Base-by-base conservation (phyloP, 805 yeast species). In the Lachancea cidri region DNA sequence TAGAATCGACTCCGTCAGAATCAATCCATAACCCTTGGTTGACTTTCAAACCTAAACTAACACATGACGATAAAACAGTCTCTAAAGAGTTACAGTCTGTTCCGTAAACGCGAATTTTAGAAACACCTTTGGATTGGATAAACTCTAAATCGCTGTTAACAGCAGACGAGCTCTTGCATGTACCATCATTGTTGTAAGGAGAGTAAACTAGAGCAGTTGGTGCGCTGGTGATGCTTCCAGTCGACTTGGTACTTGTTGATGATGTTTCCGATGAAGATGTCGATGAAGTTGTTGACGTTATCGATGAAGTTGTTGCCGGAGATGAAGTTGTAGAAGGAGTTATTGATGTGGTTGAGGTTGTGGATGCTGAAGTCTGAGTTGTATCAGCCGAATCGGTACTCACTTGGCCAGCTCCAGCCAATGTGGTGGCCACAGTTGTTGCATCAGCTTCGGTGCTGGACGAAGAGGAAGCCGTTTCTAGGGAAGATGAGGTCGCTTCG, bases 11-110 rank as follows among this genome's bases (percentile, higher is more conserved):
- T 52, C 95, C 95, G 19, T 61, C 68, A 15, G 65, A 45, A 35
- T 72, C 60, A 48, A 89, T 79, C 89, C 93, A 89, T 64, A 89
- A 74, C 36, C 97, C 96, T 70, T 86, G 96, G 62, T 85, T 83
- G 44, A 88, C 77, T 29, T 67, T 76, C 38, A 89, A 60, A 3
- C 95, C 95, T 39, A 83, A 64, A 11, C 60, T 38, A 17, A 56
- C 54, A 50, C 83, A 75, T 30, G 71, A 72, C 36, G 93, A 86
- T 52, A 78, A 71, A 29, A 87, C 78, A 2, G 83, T 78, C 22
- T 72, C 56, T 36, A 85, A 64, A 18, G 83, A 76, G 59, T 76
- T 71, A 68, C 97, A 89, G 63, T 89, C 97, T 44, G 86, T 83
- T 52, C 95, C 95, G 59, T 89, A 89, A 39, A 86, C 60, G 68